A percentile compares a stretch with the other conserved stretches of the same genome.
Conservation (phyloP, 2,329 filamentous ascomycete genomes). For the Aspergillus neoniger region DNA sequence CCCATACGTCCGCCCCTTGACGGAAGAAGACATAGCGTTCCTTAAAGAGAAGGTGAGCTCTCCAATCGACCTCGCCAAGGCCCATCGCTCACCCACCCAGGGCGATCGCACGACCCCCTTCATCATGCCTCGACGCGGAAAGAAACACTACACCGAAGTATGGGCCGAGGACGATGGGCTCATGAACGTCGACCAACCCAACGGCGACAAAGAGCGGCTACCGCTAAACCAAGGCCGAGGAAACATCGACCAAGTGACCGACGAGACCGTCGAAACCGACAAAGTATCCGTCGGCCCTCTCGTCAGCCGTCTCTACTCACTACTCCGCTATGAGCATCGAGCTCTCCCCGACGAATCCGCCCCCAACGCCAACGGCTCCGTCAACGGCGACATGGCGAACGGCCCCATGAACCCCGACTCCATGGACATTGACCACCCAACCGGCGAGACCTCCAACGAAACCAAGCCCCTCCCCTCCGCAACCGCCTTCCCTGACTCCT, state of each 20-base stretch:
- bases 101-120: slow-evolving; percentile 84
- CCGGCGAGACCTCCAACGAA: slow-evolving; percentile 35
- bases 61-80: not conserved
- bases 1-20: slow-evolving; percentile 83
- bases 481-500: slow-evolving; percentile 76
- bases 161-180: slow-evolving; percentile 93
- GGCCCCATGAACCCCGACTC: slow-evolving; percentile 51
- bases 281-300: slow-evolving; percentile 85
- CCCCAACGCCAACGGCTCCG: slow-evolving; percentile 55
- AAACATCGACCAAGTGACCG: slow-evolving; percentile 80
- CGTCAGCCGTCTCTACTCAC: slow-evolving; percentile 76
- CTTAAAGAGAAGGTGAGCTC: slow-evolving; percentile 70
- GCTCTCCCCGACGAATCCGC: slow-evolving; percentile 55
- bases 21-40: slow-evolving; percentile 92
- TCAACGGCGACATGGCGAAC: slow-evolving; percentile 55
- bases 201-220: slow-evolving; percentile 64
- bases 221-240: slow-evolving; percentile 82
- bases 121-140: slow-evolving; percentile 79
- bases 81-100: slow-evolving; percentile 29
- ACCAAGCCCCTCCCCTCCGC: slow-evolving; percentile 63
- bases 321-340: slow-evolving; percentile 72
- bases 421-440: slow-evolving; percentile 52
- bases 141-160: slow-evolving; percentile 81
- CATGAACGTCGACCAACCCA: slow-evolving; percentile 69
- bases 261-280: slow-evolving; percentile 84